Conservation (phyloP, 495 filamentous ascomycete genomes). For the Trichoderma parareesei region DNA sequence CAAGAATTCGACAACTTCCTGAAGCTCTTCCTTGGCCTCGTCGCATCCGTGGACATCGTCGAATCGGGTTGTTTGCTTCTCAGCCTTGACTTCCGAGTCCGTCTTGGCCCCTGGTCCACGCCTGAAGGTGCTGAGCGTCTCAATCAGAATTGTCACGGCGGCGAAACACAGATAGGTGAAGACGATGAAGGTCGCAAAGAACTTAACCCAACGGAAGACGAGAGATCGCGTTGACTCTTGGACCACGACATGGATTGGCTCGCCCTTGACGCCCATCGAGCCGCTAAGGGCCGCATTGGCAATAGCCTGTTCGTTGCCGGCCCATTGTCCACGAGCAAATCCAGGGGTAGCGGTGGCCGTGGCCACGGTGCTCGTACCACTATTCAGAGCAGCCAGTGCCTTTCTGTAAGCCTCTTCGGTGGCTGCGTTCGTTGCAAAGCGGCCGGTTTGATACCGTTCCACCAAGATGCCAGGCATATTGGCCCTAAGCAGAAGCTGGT, state of each 20-base stretch:
- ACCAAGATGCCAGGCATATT: slow-evolving; percentile 89
- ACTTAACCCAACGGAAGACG: slow-evolving; percentile 87
- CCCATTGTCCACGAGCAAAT: slow-evolving; percentile 6
- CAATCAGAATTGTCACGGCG: slow-evolving; percentile 68
- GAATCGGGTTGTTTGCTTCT: slow-evolving; percentile 86
- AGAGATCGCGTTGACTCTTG: slow-evolving; percentile 73
- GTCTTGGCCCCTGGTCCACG: slow-evolving; percentile 59
- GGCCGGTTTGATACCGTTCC: slow-evolving; percentile 76
- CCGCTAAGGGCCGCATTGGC: slow-evolving; percentile 3
- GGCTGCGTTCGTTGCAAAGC: slow-evolving; percentile 68
- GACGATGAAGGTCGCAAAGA: slow-evolving; percentile 67
- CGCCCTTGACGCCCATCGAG: slow-evolving; percentile 39
- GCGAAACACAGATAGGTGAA: slow-evolving; percentile 66
- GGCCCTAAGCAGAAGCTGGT: slow-evolving; percentile 78
- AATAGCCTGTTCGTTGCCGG: slow-evolving; percentile 2
- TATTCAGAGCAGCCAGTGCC: slow-evolving; percentile 61
- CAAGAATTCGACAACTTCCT: slow-evolving; percentile 93
- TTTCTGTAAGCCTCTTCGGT: slow-evolving; percentile 67
- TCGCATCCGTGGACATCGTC: slow-evolving; percentile 94
- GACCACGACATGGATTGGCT: slow-evolving; percentile 90
- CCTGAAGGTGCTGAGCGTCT: slow-evolving; percentile 66
- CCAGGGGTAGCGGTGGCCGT: slow-evolving; percentile 15
- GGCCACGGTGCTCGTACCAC: slow-evolving; percentile 32
- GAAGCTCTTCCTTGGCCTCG: slow-evolving; percentile 95
- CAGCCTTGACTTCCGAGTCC: slow-evolving; percentile 76